These are phyloP conservation scores for Pyronema omphalodes DNA, from an alignment of 495 filamentous ascomycete species.

Conservation along the genomic window DNA sequence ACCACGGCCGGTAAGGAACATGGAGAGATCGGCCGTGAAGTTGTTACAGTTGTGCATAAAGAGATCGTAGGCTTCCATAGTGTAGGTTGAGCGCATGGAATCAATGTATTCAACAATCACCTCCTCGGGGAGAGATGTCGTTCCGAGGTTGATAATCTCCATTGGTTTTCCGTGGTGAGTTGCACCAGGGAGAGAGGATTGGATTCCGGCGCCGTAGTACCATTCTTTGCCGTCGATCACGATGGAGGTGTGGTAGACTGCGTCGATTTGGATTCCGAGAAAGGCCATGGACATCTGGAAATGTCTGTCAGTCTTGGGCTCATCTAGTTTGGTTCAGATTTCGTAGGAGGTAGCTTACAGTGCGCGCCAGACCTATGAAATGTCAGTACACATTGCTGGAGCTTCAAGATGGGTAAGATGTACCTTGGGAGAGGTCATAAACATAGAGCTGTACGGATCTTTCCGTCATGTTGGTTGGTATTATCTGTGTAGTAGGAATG, in stretches of 20 bases:
- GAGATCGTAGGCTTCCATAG: conserved; percentile 38
- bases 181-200: conserved; percentile 54
- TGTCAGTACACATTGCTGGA: not conserved
- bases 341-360: not conserved
- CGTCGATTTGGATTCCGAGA: conserved; percentile 57
- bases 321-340: not conserved
- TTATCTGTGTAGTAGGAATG: not conserved
- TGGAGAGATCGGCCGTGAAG: conserved; percentile 84
- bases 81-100: conserved; percentile 64
- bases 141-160: conserved; percentile 54
- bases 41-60: conserved; percentile 96
- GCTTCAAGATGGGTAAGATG: conserved; percentile 10
- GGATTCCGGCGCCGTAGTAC: conserved; percentile 57
- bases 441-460: conserved; percentile 58
- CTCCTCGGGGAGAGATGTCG: conserved; percentile 60
- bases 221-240: conserved; percentile 62
- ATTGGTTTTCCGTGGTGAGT: conserved; percentile 78
- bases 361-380: conserved; percentile 8
- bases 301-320: conserved; percentile 13
- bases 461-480: conserved; percentile 1
- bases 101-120: conserved; percentile 80
- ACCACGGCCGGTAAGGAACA: conserved; percentile 73
- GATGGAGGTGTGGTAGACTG: conserved; percentile 80
- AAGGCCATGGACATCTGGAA: conserved; percentile 7
- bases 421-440: conserved; percentile 75